Percentiles rank a stretch among this genome's conserved stretches.
These are phyloP conservation scores for Chamaecrista fasciculata DNA, from an alignment of 306 rosid species.

Conservation along the genomic window DNA sequence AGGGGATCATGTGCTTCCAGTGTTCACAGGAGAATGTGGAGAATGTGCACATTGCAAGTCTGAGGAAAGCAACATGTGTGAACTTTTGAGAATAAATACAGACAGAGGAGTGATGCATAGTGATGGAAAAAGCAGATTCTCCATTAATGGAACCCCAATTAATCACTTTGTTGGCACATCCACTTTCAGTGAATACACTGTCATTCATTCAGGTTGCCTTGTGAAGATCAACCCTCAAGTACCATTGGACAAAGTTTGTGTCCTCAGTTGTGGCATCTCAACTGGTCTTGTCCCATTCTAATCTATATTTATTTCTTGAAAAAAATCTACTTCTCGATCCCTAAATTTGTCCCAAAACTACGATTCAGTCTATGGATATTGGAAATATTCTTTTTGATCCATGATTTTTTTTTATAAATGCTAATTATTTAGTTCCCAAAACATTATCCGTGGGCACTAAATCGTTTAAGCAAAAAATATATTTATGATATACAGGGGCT, in stretches of 20 bases:
- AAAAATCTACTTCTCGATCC: no score
- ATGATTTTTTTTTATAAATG: no score
- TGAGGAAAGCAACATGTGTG: constrained; percentile 95
- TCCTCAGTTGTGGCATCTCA: constrained; percentile 89
- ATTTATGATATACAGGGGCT: no score
- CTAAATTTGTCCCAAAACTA: no score
- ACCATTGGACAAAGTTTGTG: constrained; percentile 87
- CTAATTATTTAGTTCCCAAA: no score
- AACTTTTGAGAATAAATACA: constrained; percentile 80
- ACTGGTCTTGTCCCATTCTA: no score
- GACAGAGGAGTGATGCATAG: constrained; percentile 73
- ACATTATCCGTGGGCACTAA: no score
- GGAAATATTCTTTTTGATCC: no score
- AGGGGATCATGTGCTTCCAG: constrained; percentile 92
- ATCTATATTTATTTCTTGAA: no score
- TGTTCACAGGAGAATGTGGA: constrained; percentile 89
- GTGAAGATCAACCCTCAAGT: constrained; percentile 85
- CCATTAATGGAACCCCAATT: constrained; percentile 66
- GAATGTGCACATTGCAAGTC: constrained; percentile 83
- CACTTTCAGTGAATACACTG: constrained; percentile 87
- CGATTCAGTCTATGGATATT: no score
- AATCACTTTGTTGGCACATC: constrained; percentile 88
- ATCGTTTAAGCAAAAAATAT: no score
- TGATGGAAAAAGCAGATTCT: constrained; percentile 65
- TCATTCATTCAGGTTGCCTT: constrained; percentile 67